Base-by-base conservation (phyloP, 2,329 filamentous ascomycete genomes). In the Sclerotinia borealis region DNA sequence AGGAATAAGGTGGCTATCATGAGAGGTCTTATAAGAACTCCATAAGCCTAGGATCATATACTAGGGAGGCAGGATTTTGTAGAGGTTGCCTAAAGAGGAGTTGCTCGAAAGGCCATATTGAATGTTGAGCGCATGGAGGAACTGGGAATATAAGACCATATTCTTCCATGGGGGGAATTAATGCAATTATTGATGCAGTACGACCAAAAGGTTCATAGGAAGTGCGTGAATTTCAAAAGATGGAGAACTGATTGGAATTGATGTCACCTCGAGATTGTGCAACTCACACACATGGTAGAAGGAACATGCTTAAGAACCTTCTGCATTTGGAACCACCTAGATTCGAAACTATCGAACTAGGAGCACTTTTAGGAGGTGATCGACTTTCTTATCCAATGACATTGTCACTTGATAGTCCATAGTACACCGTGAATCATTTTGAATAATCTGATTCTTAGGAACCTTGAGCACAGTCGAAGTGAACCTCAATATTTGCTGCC, bases 331-430 rank as follows among this genome's bases (percentile, higher is more conserved):
- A 15, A 15, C 13, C 15, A 27, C 34, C 29, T 48, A 10, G 6
- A 36, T 43, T 43, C 50, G 7, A 52, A 25, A 41, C 36, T 29
- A 37, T 45, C 59, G 50, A 61, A 55, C 22, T 17, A 17, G 10
- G 17, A 11, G 19, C 22, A 54, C 6, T n/a, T 54, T 54, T 13
- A 34, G 22, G 45, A 41, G 49, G 15, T 36, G 49, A 36, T 45
- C 48, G 45, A 15, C 10, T 36, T 9, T 13, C 22, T 15, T 34
- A 19, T 34, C 25, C 51, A 63, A 41, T 58, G 51, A 58, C 39
- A 36, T 37, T 9, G 29, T 49, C 60, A 58, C 51, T 63, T 63
- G 60, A 63, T 27, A 27, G 31, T 61, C 37, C 15, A 45, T 43
- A 45, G 59, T 49, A 49, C 13, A 17, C 43, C 11, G 54, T 45